phyloP scores from a whole-genome alignment of 139 green algal genomes.

The Picochlorum sp. region DNA sequence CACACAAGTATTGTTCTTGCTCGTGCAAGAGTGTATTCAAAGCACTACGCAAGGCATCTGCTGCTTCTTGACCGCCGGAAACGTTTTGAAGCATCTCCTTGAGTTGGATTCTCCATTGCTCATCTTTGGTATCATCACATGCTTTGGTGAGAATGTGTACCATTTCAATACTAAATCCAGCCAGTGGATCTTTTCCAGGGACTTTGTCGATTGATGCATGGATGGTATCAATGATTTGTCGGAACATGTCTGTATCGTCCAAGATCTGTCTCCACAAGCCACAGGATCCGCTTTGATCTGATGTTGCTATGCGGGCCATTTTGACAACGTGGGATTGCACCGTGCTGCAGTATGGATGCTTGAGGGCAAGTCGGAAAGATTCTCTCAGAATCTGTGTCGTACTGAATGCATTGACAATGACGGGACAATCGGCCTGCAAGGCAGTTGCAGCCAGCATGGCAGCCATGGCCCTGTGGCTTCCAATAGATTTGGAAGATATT shows the following conservation, averaged over 20 bases:
- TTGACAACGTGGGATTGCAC: neutral
- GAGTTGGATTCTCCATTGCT: neutral
- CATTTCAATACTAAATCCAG: neutral
- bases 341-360: neutral
- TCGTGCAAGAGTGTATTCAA: neutral
- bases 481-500: slow-evolving; percentile 3
- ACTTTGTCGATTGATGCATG: neutral
- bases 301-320: neutral
- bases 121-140: neutral
- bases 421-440: slow-evolving; percentile 12
- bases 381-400: neutral
- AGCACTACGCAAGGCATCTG: neutral
- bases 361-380: neutral
- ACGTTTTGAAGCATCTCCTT: neutral
- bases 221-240: neutral
- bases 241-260: neutral
- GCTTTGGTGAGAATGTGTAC: neutral
- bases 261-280: neutral
- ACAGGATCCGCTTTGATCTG: neutral
- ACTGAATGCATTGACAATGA: slow-evolving; percentile 3
- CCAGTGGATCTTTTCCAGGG: neutral
- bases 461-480: slow-evolving; percentile 17
- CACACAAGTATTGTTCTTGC: neutral
- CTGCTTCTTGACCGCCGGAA: neutral
- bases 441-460: slow-evolving; percentile 17